Base-by-base conservation (phyloP, 1,284 basidiomycete species). In the Cutaneotrichosporon sp. region DNA sequence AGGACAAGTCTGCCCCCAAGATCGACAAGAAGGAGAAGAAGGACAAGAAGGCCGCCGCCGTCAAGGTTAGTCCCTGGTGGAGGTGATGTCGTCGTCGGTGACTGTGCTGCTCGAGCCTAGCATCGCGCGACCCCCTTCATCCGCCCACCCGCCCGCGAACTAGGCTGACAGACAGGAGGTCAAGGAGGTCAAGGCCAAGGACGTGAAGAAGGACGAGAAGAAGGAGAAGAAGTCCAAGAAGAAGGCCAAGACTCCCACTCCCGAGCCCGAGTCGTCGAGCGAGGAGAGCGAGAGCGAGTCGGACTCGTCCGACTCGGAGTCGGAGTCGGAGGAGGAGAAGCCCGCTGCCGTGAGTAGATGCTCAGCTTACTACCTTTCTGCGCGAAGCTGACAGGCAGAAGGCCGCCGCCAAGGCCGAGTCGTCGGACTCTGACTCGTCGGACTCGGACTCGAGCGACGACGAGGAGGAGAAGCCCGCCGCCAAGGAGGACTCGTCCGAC, bases 391-490 rank as follows among this genome's bases (percentile, higher is more conserved):
- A 54, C 53, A 45, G 6, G 3, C 38, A 76, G 58, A 72, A 74
- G 53, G 70, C 52, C 58, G 79, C 70, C 45, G 88, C 87, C 25
- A 91, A 97, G 74, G 94, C 90, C 83, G 97, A 97, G 67, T 74
- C 82, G 85, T 77, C 74, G 49, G 67, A 69, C 45, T 49, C 63
- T 7, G 67, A 59, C 33, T 42, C 38, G 38, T 57, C 62, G 20
- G 56, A 54, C 55, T 61, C 58, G 8, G 54, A 56, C 33, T 60
- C 59, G 29, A 27, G 31, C 25, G 22, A 24, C 27, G 20, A 22
- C 42, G 54, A 56, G 14, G 63, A 66, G 33, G 67, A 63, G 58
- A 68, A 60, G 38, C 79, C 42, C 58, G 52, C 38, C 31, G 29
- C 51, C 27, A 31, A 29, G 16, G 20, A 20, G 42, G 54, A 65